Percentiles rank a stretch among this genome's conserved stretches.
phyloP scores from a whole-genome alignment of 2,329 filamentous ascomycete species.

The Clarireedia hainanense region DNA sequence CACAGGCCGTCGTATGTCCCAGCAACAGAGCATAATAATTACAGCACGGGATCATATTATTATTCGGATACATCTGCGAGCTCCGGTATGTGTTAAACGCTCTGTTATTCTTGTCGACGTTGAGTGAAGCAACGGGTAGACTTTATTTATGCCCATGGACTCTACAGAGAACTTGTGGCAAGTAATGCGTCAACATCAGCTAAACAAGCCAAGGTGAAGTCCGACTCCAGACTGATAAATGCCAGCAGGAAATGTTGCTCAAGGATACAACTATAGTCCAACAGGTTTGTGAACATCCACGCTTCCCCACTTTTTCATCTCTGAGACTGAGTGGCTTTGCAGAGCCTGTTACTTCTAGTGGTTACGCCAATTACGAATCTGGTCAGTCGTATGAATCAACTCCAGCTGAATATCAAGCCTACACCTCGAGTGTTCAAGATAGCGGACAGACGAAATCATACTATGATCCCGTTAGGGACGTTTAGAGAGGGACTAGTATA shows the following conservation, averaged over 20 bases:
- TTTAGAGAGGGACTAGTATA: conserved; percentile 2
- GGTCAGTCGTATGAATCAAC: not conserved
- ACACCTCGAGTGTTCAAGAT: not conserved
- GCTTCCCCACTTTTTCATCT: not conserved
- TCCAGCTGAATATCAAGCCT: not conserved
- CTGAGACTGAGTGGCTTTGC: not conserved
- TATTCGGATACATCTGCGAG: not conserved
- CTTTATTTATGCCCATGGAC: not conserved
- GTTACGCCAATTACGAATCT: not conserved
- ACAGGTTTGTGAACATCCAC: not conserved
- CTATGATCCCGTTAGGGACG: conserved; percentile 17
- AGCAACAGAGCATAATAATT: not conserved
- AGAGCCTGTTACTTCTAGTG: not conserved
- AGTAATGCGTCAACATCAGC: not conserved
- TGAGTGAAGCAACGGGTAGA: not conserved
- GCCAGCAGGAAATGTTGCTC: not conserved
- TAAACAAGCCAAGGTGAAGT: not conserved
- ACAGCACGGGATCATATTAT: not conserved
- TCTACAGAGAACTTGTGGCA: not conserved
- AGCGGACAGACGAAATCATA: not conserved
- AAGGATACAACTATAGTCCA: not conserved
- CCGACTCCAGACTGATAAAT: not conserved
- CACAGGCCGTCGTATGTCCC: not conserved
- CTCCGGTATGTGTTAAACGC: conserved; percentile 1
- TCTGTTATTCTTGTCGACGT: not conserved